These are phyloP conservation scores for Ganoderma sinense DNA, from an alignment of 1,284 basidiomycete species.

Conservation along the genomic window DNA sequence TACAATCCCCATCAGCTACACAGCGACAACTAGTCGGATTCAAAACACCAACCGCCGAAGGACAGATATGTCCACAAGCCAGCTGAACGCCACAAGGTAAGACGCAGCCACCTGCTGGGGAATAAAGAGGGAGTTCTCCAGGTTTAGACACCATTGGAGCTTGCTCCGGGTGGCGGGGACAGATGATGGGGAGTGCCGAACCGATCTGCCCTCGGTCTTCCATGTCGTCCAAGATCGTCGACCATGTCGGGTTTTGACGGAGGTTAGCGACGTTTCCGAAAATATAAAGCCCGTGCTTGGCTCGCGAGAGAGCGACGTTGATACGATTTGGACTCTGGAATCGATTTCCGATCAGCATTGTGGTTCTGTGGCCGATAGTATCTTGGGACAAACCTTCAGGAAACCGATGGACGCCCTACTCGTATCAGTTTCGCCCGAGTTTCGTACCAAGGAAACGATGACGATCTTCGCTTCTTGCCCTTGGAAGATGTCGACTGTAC, in stretches of 20 bases:
- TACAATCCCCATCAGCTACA: slow-evolving; percentile 35
- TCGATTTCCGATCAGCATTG: neutral
- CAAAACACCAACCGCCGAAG: slow-evolving; percentile 55
- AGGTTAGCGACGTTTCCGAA: slow-evolving; percentile 71
- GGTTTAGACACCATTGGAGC: slow-evolving; percentile 54
- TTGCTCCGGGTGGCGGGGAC: slow-evolving; percentile 61
- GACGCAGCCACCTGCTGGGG: slow-evolving; percentile 71
- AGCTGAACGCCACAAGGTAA: slow-evolving; percentile 59
- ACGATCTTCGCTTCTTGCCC: slow-evolving; percentile 75
- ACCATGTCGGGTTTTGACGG: slow-evolving; percentile 63
- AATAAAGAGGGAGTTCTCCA: slow-evolving; percentile 55
- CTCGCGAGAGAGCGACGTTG: slow-evolving; percentile 70
- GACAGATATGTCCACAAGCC: slow-evolving; percentile 75
- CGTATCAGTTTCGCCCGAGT: slow-evolving; percentile 58
- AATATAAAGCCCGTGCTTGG: slow-evolving; percentile 75
- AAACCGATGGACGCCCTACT: slow-evolving; percentile 66
- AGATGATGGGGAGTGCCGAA: slow-evolving; percentile 61
- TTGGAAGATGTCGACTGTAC: slow-evolving; percentile 82
- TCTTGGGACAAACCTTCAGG: slow-evolving; percentile 55
- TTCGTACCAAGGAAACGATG: slow-evolving; percentile 78
- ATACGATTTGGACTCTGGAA: slow-evolving; percentile 32
- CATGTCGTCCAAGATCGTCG: slow-evolving; percentile 63
- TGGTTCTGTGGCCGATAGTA: no score
- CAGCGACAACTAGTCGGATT: neutral
- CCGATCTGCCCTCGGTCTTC: slow-evolving; percentile 56